These are phyloP conservation scores for Smittium culicis DNA, from an alignment of 371 early-diverging fungal genomes.

Conservation along the genomic window DNA sequence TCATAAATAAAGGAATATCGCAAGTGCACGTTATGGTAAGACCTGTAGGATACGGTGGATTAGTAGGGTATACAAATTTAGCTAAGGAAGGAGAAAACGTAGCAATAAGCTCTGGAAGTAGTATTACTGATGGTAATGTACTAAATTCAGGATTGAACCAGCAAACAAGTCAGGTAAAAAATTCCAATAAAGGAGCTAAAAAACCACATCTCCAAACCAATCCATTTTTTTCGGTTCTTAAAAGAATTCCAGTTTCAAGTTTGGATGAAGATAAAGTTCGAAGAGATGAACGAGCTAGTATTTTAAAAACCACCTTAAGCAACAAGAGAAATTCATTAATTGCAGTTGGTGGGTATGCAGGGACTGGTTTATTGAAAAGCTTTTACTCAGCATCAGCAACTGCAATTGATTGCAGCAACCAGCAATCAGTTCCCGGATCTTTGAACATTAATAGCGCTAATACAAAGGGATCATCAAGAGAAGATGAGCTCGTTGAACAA, in stretches of 20 bases:
- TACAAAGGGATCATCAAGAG: not conserved
- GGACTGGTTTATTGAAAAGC: not conserved
- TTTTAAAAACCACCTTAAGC: not conserved
- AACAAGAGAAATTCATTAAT: constrained; percentile 6
- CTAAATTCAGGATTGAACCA: not conserved
- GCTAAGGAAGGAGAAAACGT: not conserved
- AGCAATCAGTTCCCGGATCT: not conserved
- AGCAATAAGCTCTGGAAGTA: not conserved
- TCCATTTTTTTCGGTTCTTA: constrained; percentile 4
- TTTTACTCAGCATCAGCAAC: not conserved
- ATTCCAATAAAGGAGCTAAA: too few relatives aligned
- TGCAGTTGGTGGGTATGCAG: not conserved
- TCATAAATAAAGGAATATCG: constrained; percentile 1
- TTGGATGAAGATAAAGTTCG: not conserved
- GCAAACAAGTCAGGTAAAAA: not conserved
- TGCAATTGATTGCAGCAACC: not conserved
- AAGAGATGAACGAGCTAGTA: not conserved
- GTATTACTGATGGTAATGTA: not conserved
- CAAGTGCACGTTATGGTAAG: not conserved
- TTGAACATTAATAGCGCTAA: too few relatives aligned
- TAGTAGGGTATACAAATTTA: constrained; percentile 10
- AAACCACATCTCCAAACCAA: not conserved
- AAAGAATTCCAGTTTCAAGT: not conserved
- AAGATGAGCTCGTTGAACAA: not conserved
- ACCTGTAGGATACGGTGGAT: constrained; percentile 1